Conservation (phyloP, 2,329 filamentous ascomycete genomes). For the Aspergillus glaucus region DNA sequence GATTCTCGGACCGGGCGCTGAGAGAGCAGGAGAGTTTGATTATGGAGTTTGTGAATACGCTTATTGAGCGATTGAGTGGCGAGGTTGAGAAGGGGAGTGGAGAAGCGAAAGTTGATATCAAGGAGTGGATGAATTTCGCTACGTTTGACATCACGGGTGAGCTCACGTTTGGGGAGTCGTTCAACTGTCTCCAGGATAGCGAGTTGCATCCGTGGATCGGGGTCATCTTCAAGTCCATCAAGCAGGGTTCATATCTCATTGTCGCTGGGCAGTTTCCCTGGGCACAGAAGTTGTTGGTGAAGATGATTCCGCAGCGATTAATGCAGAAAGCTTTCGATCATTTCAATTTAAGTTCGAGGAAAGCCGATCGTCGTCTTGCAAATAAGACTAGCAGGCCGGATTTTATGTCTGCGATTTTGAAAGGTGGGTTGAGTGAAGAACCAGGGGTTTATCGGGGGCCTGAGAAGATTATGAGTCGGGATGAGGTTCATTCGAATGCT, state of each 20-base stretch:
- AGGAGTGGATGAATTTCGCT: constrained; percentile 25
- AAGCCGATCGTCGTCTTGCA: not conserved
- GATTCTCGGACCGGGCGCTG: constrained; percentile 20
- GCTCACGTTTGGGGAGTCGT: constrained; percentile 26
- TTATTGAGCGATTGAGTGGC: not conserved
- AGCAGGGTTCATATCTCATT: constrained; percentile 3
- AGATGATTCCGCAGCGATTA: constrained; percentile 6
- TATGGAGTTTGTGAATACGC: not conserved
- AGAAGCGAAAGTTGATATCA: constrained; percentile 15
- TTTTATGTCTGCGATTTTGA: constrained; percentile 16
- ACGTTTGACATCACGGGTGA: constrained; percentile 29
- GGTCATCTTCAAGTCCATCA: constrained; percentile 19
- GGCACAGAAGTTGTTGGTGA: not conserved
- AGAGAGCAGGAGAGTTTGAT: constrained; percentile 12
- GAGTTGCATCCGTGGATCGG: constrained; percentile 33
- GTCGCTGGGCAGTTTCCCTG: not conserved
- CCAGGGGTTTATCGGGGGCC: constrained; percentile 10
- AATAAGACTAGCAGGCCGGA: not conserved
- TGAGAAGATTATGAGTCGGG: constrained; percentile 16
- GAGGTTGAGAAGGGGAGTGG: not conserved
- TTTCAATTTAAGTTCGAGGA: not conserved
- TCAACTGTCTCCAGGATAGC: constrained; percentile 26
- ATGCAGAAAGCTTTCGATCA: not conserved
- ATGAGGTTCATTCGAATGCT: constrained; percentile 21
- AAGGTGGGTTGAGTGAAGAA: constrained; percentile 15